A percentile compares a stretch with the other conserved stretches of the same genome.
These are phyloP conservation scores for Suillus clintonianus DNA, from an alignment of 768 basidiomycete species.

Conservation along the genomic window DNA sequence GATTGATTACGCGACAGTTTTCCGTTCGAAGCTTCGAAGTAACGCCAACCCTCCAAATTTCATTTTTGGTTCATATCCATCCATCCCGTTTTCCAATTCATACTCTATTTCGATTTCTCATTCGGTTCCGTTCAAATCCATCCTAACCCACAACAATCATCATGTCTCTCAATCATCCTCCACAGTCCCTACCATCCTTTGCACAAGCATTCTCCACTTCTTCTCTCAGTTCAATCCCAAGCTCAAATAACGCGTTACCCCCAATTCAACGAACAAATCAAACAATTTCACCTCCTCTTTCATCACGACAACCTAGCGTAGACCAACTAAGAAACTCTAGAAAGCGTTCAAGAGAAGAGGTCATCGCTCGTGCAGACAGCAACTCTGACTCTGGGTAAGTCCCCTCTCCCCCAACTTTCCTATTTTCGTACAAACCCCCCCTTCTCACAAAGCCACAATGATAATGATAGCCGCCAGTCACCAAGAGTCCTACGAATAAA, in stretches of 20 bases:
- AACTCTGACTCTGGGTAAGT: slow-evolving; percentile 50
- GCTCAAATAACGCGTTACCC: slow-evolving; percentile 59
- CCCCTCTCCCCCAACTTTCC: slow-evolving; percentile 3
- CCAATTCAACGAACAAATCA: slow-evolving; percentile 55
- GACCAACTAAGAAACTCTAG: slow-evolving; percentile 26
- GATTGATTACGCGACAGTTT: neutral
- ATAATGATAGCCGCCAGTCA: slow-evolving; percentile 41
- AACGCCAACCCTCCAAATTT: neutral
- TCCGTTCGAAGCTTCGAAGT: neutral
- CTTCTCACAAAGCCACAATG: slow-evolving; percentile 20
- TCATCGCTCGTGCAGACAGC: slow-evolving; percentile 34
- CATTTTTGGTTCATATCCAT: slow-evolving; percentile 5
- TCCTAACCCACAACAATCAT: neutral
- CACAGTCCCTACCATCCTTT: slow-evolving; percentile 77
- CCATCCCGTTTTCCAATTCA: neutral
- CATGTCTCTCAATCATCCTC: slow-evolving; percentile 49
- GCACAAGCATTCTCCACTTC: slow-evolving; percentile 70
- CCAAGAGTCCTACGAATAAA: slow-evolving; percentile 57
- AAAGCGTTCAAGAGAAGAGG: slow-evolving; percentile 51
- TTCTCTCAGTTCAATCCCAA: slow-evolving; percentile 51
- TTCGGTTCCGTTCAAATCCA: slow-evolving; percentile 1
- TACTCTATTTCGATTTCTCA: slow-evolving; percentile 5
- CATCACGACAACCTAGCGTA: slow-evolving; percentile 33
- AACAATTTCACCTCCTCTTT: slow-evolving; percentile 34
- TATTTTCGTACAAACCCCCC: slow-evolving; percentile 13